These are phyloP conservation scores for Phyllosticta paracitricarpa DNA, from an alignment of 2,329 filamentous ascomycete genomes.

Conservation along the genomic window DNA sequence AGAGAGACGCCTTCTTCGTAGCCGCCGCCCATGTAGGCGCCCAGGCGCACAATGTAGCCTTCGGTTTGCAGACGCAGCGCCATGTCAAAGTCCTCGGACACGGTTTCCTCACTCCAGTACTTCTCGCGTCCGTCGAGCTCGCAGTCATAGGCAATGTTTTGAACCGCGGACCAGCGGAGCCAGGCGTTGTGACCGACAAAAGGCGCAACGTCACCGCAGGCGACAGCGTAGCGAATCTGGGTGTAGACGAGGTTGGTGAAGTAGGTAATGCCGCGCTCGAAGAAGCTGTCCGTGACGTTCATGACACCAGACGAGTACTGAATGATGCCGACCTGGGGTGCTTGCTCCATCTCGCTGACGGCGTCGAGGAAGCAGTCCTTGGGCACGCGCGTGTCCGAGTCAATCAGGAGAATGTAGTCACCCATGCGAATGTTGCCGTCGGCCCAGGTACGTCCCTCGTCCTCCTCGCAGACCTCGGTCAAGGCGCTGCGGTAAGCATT, in stretches of 20 bases:
- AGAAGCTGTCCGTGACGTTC: conserved; percentile 64
- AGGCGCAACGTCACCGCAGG: conserved; percentile 66
- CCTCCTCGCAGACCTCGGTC: conserved; percentile 42
- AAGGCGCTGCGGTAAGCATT: conserved; percentile 42
- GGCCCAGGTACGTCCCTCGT: conserved; percentile 46
- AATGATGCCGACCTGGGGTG: conserved; percentile 59
- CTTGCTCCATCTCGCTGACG: conserved; percentile 61
- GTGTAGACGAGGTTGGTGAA: conserved; percentile 60
- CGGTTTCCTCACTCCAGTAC: conserved; percentile 72
- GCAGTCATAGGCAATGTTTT: conserved; percentile 61
- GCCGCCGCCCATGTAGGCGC: conserved; percentile 62
- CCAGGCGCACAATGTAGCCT: conserved; percentile 64
- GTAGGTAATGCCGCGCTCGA: conserved; percentile 34
- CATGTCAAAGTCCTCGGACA: conserved; percentile 78
- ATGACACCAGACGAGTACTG: conserved; percentile 48
- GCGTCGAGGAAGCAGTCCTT: conserved; percentile 58
- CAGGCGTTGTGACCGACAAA: conserved; percentile 77
- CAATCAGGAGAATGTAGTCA: conserved; percentile 57
- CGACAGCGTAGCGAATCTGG: conserved; percentile 66
- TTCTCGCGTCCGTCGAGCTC: conserved; percentile 61
- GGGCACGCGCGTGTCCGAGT: conserved; percentile 61
- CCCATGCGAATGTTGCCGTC: conserved; percentile 52
- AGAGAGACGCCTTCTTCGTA: conserved; percentile 78
- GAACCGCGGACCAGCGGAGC: conserved; percentile 64
- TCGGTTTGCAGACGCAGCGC: conserved; percentile 63